Evolutionary conservation across 495 filamentous ascomycete genomes (phyloP).

Genomic region (Hypoxylon intermedium): DNA sequence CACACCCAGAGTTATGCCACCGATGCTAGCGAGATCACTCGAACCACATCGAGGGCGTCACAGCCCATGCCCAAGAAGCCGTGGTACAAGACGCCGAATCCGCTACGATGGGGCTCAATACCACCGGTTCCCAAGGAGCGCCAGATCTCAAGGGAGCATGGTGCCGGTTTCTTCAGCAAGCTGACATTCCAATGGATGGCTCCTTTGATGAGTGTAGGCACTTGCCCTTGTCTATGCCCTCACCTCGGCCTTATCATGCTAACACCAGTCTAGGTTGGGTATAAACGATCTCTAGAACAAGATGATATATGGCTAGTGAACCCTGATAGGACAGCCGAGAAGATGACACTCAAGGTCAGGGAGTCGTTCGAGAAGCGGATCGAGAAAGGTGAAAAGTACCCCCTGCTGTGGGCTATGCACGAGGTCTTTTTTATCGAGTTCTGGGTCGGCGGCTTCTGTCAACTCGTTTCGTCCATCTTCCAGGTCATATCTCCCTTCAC

Average conservation of each 20-base stretch:
- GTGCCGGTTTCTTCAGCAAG: constrained; percentile 64
- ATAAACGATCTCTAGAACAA: constrained; percentile 80
- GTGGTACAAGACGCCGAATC: constrained; percentile 69
- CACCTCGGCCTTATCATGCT: constrained; percentile 1
- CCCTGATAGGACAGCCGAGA: constrained; percentile 73
- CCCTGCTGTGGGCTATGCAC: constrained; percentile 80
- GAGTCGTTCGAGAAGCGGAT: constrained; percentile 71
- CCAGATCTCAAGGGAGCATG: constrained; percentile 61
- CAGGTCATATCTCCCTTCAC: constrained; percentile 78
- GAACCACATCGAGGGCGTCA: constrained; percentile 36
- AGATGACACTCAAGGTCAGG: constrained; percentile 68
- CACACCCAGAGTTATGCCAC: constrained; percentile 55
- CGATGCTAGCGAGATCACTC: constrained; percentile 49
- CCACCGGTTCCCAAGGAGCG: constrained; percentile 67
- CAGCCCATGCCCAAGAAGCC: constrained; percentile 50
- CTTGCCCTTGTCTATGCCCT: neutral
- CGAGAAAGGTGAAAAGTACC: constrained; percentile 71
- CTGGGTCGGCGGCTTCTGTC: constrained; percentile 78
- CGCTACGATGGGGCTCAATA: constrained; percentile 64
- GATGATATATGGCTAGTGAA: constrained; percentile 91
- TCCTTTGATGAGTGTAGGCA: constrained; percentile 68
- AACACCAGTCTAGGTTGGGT: constrained; percentile 64
- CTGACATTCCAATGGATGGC: constrained; percentile 74
- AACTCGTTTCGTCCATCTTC: constrained; percentile 72
- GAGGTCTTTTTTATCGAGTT: constrained; percentile 90